Evolutionary conservation across 148 eudicot species (phyloP).

Genomic region (Fagopyrum tataricum): DNA sequence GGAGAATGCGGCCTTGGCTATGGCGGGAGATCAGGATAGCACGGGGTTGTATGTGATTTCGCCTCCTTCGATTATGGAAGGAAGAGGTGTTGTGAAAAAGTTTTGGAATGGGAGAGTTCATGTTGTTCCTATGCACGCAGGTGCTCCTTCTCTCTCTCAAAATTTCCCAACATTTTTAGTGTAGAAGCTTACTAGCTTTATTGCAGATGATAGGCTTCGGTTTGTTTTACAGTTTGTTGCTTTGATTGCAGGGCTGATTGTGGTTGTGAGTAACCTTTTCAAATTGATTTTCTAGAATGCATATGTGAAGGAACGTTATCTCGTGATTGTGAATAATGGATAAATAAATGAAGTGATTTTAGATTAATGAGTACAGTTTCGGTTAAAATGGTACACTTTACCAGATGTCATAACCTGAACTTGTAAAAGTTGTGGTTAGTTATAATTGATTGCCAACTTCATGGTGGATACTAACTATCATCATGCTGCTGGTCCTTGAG

Average conservation of each 20-base stretch:
- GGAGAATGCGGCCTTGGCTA: slow-evolving; percentile 36
- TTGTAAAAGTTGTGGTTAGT: neutral
- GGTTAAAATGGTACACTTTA: neutral
- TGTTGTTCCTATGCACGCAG: slow-evolving; percentile 83
- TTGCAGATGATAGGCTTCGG: neutral
- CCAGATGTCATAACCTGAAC: neutral
- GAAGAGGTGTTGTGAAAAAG: slow-evolving; percentile 54
- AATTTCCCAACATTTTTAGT: neutral
- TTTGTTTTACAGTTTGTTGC: neutral
- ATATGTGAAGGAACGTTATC: neutral
- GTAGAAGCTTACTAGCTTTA: neutral
- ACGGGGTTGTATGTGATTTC: slow-evolving; percentile 44
- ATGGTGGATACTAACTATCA: neutral
- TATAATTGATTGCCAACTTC: neutral
- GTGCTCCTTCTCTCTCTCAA: slow-evolving; percentile 22
- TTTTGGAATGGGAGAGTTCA: slow-evolving; percentile 50
- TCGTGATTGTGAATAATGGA: neutral
- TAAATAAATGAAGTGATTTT: neutral
- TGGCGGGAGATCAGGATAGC: slow-evolving; percentile 26
- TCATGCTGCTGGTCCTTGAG: neutral
- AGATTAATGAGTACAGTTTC: neutral
- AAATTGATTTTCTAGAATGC: neutral
- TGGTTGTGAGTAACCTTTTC: neutral
- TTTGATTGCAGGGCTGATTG: neutral
- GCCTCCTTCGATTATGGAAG: slow-evolving; percentile 62